Base-by-base conservation (phyloP, 441 rosid species). In the Viola pubescens region DNA sequence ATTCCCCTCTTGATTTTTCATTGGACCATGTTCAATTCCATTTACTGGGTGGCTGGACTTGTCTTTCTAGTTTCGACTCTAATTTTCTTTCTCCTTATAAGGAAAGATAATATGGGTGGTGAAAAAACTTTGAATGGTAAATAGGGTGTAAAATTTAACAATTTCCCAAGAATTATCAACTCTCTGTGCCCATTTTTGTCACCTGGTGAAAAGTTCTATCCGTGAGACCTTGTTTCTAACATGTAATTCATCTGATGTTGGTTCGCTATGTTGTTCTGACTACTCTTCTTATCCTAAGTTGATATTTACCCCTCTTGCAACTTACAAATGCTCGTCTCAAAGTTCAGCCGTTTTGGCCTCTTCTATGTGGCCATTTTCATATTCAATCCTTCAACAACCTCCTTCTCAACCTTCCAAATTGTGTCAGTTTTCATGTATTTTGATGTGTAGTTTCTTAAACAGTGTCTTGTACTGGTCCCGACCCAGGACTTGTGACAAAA, bases 1-100 rank as follows among this genome's bases (percentile, higher is more conserved):
- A n/a, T 47, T 42, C 1, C 66, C 37, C 50, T 50, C 44, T 58
- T 12, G 10, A 14, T 5, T 64, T 19, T 58, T 16, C 39, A 5
- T 46, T 38, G 11, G 40, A 51, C n/a, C 54, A 16, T 59, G 53
- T 55, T 59, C 47, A 41, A 19, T 58, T 26, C 53, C 10, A 51
- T 55, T 11, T 45, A 37, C 37, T 68, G 39, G 58, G 26, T 56
- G 34, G 37, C 39, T 11, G 2, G 4, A 9, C 44, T 8, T 39
- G 11, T 39, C 44, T 37, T 45, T 26, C 34, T 26, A 26, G 34
- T 26, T 26, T 26, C 34, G 34, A 26, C 34, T 26, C 19, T 13
- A 44, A 46, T 11, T 37, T 34, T 52, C 52, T 52, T 50, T 46
- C 46, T 37, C 40, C 37, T 12, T 11, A 56, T 50, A 34, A 26